Conservation (phyloP, 306 rosid genomes). For the Sophora flavescens region DNA sequence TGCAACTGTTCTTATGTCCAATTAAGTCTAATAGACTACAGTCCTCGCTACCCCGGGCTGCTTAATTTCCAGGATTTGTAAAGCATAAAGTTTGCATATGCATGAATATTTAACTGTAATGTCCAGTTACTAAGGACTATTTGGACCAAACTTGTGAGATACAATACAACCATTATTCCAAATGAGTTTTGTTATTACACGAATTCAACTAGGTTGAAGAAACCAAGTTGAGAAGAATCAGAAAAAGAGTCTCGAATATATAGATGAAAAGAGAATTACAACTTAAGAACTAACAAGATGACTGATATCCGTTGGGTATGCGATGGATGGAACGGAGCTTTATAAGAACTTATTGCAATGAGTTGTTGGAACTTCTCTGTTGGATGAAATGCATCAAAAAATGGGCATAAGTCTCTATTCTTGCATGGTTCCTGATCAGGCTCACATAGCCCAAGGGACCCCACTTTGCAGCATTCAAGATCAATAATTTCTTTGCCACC, state of each 20-base stretch:
- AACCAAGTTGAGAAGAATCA: no score
- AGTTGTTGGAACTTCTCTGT: slow-evolving; percentile 36
- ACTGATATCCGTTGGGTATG: slow-evolving; percentile 51
- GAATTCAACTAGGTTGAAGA: no score
- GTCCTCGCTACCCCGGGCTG: no score
- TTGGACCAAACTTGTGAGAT: no score
- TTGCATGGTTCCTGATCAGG: slow-evolving; percentile 40
- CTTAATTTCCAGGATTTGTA: no score
- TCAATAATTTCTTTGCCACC: not conserved
- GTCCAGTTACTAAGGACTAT: no score
- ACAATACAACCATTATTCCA: no score
- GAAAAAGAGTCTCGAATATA: no score
- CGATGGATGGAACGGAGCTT: slow-evolving; percentile 5
- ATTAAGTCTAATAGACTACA: not conserved
- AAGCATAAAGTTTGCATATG: no score
- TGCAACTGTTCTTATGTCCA: not conserved
- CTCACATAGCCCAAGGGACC: slow-evolving; percentile 39
- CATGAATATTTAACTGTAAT: no score
- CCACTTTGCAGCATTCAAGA: slow-evolving; percentile 47
- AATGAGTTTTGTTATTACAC: no score
- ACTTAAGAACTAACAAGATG: slow-evolving; percentile 32
- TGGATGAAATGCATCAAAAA: slow-evolving; percentile 61
- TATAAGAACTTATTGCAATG: slow-evolving; percentile 34
- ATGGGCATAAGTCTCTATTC: slow-evolving; percentile 19
- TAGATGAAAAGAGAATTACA: not conserved